These are phyloP conservation scores for Epichloe uncinata DNA, from an alignment of 2,329 filamentous ascomycete genomes.

Conservation along the genomic window DNA sequence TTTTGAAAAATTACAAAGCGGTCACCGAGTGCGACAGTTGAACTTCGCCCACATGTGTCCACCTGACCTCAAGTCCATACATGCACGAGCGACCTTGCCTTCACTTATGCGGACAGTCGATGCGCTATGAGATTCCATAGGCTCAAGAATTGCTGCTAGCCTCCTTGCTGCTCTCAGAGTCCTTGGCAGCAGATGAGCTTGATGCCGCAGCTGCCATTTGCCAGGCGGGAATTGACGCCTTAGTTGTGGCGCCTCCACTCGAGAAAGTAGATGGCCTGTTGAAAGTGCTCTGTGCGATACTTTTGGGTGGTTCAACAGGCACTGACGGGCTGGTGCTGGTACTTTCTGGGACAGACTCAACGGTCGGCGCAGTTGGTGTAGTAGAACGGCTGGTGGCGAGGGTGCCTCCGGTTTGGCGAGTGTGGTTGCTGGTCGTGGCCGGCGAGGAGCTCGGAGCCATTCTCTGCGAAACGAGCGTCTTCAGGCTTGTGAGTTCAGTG, in stretches of 20 bases:
- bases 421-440: conserved; percentile 10
- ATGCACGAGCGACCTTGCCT: not conserved
- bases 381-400: not conserved
- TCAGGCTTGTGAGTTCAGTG: conserved; percentile 79
- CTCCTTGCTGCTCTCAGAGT: conserved; percentile 8
- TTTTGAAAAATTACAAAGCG: too few species aligned
- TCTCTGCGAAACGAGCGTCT: conserved; percentile 63
- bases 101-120: not conserved
- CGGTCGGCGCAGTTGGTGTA: conserved; percentile 10
- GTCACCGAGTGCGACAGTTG: too few species aligned
- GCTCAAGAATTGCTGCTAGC: conserved; percentile 3
- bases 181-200: conserved; percentile 15
- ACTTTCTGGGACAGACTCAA: conserved; percentile 12
- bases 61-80: not conserved
- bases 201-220: conserved; percentile 52
- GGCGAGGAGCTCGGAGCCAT: conserved; percentile 30
- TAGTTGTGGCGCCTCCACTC: conserved; percentile 26
- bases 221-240: conserved; percentile 67
- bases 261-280: conserved; percentile 21
- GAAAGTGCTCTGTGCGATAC: conserved; percentile 15
- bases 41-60: too few species aligned
- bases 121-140: not conserved
- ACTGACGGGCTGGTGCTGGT: conserved; percentile 12
- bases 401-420: conserved; percentile 1
- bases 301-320: conserved; percentile 20